Conservation (phyloP, 169 alveolate genomes). For the Cryptosporidium parvum region DNA sequence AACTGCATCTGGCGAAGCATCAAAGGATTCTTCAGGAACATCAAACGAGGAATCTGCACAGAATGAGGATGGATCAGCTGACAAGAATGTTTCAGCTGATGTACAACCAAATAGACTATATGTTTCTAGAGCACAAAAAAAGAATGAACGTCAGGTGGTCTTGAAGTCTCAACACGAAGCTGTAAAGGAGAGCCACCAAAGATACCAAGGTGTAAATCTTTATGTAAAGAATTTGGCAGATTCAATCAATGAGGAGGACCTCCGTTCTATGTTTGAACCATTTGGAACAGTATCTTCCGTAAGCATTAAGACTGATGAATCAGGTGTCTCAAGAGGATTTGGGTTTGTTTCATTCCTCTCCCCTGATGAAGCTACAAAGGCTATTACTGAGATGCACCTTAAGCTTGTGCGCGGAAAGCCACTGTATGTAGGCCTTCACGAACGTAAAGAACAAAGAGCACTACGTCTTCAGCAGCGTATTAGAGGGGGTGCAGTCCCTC, state of each 20-base stretch:
- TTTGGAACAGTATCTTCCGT: slow-evolving; percentile 93
- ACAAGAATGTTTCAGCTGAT: slow-evolving; percentile 72
- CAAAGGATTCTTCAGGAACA: neutral
- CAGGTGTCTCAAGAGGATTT: slow-evolving; percentile 94
- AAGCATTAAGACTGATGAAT: slow-evolving; percentile 93
- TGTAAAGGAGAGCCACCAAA: slow-evolving; percentile 78
- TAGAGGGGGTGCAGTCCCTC: slow-evolving; percentile 84
- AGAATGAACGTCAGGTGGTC: slow-evolving; percentile 90
- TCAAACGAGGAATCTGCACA: slow-evolving; percentile 38
- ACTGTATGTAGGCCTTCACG: slow-evolving; percentile 93
- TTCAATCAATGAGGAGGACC: slow-evolving; percentile 87
- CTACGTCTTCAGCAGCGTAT: slow-evolving; percentile 90
- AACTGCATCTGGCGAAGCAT: neutral
- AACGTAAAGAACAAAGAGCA: slow-evolving; percentile 90
- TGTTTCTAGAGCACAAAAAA: slow-evolving; percentile 91
- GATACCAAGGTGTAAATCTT: slow-evolving; percentile 89
- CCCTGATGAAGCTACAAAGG: slow-evolving; percentile 97
- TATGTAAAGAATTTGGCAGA: slow-evolving; percentile 93
- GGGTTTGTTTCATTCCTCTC: slow-evolving; percentile 97
- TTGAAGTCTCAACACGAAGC: slow-evolving; percentile 88
- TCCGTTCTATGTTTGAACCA: slow-evolving; percentile 89
- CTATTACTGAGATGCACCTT: slow-evolving; percentile 96
- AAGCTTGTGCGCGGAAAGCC: slow-evolving; percentile 92
- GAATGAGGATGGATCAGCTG: slow-evolving; percentile 52
- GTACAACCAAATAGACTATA: slow-evolving; percentile 82